Percentiles rank a stretch among this genome's conserved stretches.
Evolutionary conservation across 2,329 filamentous ascomycete species (phyloP).

Genomic region (Xylaria sp.): DNA sequence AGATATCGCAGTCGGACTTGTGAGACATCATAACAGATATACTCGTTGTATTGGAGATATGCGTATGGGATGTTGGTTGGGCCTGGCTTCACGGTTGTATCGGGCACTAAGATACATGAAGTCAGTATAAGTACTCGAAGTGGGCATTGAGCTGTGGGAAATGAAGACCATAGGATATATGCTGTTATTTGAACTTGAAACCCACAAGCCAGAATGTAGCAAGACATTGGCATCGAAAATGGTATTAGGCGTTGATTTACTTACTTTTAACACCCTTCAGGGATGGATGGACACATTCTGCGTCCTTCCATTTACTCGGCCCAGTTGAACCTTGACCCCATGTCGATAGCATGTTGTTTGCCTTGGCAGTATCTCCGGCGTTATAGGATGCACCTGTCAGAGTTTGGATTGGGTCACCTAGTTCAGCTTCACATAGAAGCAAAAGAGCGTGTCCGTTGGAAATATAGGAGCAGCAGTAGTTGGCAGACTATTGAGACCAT

Average conservation of each 20-base stretch:
- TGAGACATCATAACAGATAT: constrained; percentile 75
- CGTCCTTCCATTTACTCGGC: constrained; percentile 81
- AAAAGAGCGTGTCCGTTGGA: constrained; percentile 79
- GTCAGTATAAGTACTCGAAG: constrained; percentile 17
- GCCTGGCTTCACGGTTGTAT: constrained; percentile 59
- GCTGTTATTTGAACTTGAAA: not conserved
- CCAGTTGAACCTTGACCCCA: constrained; percentile 74
- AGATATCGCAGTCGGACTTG: constrained; percentile 78
- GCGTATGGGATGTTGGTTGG: constrained; percentile 59
- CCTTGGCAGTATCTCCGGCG: constrained; percentile 72
- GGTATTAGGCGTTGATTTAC: constrained; percentile 43
- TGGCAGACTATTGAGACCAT: constrained; percentile 64
- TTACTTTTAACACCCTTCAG: constrained; percentile 75
- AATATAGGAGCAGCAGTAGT: constrained; percentile 73
- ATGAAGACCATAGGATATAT: not conserved
- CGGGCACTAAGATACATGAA: constrained; percentile 54
- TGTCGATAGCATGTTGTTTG: constrained; percentile 71
- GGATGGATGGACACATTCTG: constrained; percentile 69
- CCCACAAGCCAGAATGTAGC: not conserved
- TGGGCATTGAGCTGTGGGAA: not conserved
- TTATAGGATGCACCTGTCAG: constrained; percentile 67
- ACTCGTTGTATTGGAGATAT: constrained; percentile 76
- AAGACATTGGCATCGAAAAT: not conserved
- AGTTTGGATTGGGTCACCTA: constrained; percentile 79
- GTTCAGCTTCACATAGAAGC: constrained; percentile 84